These are phyloP conservation scores for Colletotrichum filicis DNA, from an alignment of 2,329 filamentous ascomycete genomes.

Conservation along the genomic window DNA sequence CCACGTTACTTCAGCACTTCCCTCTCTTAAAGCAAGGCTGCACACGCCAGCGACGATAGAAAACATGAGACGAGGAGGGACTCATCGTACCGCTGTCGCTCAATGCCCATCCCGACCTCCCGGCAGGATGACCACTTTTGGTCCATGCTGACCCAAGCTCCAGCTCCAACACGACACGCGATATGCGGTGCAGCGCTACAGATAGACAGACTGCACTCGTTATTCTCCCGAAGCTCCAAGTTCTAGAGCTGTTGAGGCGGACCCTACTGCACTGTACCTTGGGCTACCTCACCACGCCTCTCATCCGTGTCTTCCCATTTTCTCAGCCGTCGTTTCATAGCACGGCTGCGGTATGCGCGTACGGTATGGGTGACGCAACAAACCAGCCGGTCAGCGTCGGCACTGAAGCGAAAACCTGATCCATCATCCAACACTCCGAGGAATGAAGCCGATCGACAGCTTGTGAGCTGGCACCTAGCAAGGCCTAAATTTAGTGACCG, in stretches of 20 bases:
- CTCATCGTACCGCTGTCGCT: slow-evolving; percentile 18
- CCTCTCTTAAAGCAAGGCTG: slow-evolving; percentile 30
- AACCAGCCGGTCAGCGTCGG: slow-evolving; percentile 31
- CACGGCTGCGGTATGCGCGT: slow-evolving; percentile 16
- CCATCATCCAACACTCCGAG: slow-evolving; percentile 11
- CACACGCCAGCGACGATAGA: slow-evolving; percentile 21
- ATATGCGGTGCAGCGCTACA: not conserved
- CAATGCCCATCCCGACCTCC: slow-evolving; percentile 26
- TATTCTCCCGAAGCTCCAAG: not conserved
- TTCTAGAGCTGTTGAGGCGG: slow-evolving; percentile 1
- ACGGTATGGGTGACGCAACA: slow-evolving; percentile 30
- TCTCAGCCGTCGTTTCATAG: slow-evolving; percentile 17
- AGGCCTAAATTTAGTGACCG: slow-evolving; percentile 31
- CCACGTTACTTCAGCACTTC: slow-evolving; percentile 34
- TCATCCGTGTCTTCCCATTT: not conserved
- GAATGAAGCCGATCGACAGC: slow-evolving; percentile 33
- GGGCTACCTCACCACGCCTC: slow-evolving; percentile 9
- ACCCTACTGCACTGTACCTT: slow-evolving; percentile 4
- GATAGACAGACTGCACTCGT: too few species aligned
- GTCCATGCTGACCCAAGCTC: slow-evolving; percentile 23
- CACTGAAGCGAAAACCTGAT: slow-evolving; percentile 31
- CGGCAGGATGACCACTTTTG: slow-evolving; percentile 3
- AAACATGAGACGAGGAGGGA: slow-evolving; percentile 31
- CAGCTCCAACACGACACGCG: slow-evolving; percentile 15
- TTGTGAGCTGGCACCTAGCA: slow-evolving; percentile 33